These are phyloP conservation scores for Linderniella brevidens DNA, from an alignment of 257 asterid species.

Conservation along the genomic window DNA sequence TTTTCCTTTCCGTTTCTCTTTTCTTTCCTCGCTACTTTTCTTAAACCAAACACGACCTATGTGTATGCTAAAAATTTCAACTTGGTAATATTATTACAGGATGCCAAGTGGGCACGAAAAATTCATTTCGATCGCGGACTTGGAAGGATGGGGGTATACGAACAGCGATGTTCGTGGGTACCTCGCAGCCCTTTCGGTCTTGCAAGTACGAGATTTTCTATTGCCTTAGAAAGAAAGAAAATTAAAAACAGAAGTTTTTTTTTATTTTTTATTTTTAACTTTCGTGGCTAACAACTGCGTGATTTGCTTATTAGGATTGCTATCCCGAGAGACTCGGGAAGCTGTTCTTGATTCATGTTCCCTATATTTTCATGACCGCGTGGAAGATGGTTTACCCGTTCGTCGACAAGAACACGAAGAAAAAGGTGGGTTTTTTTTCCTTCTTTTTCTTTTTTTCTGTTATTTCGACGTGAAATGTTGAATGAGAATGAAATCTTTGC, in stretches of 20 bases:
- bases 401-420: constrained; percentile 67
- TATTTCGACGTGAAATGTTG: too few relatives aligned
- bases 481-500: background rate
- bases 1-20: too few relatives aligned
- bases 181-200: constrained; percentile 52
- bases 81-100: constrained; percentile 14
- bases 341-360: constrained; percentile 50
- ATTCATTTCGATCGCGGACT: constrained; percentile 61
- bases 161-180: constrained; percentile 69
- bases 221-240: too few relatives aligned
- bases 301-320: constrained; percentile 39
- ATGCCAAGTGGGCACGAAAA: constrained; percentile 75
- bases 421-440: constrained; percentile 37
- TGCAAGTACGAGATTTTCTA: constrained; percentile 30
- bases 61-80: background rate
- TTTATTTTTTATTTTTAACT: too few relatives aligned
- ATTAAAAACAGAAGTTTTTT: too few relatives aligned
- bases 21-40: too few relatives aligned
- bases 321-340: constrained; percentile 93
- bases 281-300: too few relatives aligned
- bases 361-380: constrained; percentile 74
- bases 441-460: background rate
- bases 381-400: constrained; percentile 86
- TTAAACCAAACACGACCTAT: too few relatives aligned
- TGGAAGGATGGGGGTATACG: constrained; percentile 65